Evolutionary conservation across 2,329 filamentous ascomycete species (phyloP), one percentile per base, ranked within the genome.

Genomic region (Trichoderma sp.): DNA sequence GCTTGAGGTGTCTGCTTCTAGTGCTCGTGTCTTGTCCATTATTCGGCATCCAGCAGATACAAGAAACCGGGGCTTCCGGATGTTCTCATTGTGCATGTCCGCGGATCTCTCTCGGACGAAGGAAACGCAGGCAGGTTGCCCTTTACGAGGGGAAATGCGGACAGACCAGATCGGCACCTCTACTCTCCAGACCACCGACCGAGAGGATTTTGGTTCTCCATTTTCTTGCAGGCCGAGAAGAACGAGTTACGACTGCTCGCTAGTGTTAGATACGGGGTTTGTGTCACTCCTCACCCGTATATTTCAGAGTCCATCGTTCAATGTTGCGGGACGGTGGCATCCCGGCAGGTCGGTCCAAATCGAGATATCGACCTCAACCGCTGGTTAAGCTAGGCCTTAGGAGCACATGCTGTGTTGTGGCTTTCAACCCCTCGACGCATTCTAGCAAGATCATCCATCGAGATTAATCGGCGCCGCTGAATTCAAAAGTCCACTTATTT

Each of bases 51-150:
- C 12, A 6, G n/a, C 53, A 27, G 29, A 22, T 17, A 4, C 5
- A 37, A 9, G 37, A 68, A 64, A 64, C 29, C 50, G 61, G 67
- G 63, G 53, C 67, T 37, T 32, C 35, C 45, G 67, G 42, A 32
- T 5, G 13, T 60, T 54, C 8, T 8, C 27, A 54, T 45, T 39
- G 45, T 34, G 42, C 35, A 35, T 27, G 19, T 15, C 25, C 7
- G 35, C 27, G 19, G 53, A 65, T 65, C 52, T 65, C 52, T 19
- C 37, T 27, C 19, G 32, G 29, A 37, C 35, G 10, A 6, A 27
- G n/a, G 35, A 54, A 22, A 42, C 25, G 17, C 12, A 7, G 59
- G 13, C 59, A 27, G 34, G 22, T 48, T 22, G 6, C 12, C 22
- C 42, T 48, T 19, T 22, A n/a, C 42, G 22, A 39, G 9, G 6